Evolutionary conservation across 495 filamentous ascomycete species (phyloP).

Genomic region (Trichoderma reesei): DNA sequence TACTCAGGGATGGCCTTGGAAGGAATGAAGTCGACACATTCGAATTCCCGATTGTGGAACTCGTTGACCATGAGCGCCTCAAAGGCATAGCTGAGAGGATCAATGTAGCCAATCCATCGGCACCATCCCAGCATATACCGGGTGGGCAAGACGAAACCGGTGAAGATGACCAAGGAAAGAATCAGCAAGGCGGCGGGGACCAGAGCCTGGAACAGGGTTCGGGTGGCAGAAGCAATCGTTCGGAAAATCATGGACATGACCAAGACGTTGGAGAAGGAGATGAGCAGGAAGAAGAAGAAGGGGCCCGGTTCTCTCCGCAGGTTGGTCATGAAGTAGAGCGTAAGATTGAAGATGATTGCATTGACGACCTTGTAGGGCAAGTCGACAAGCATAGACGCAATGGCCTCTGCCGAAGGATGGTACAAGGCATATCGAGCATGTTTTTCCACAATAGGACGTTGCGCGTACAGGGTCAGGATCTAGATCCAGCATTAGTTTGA

Average conservation of each 20-base stretch:
- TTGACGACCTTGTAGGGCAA: constrained; percentile 58
- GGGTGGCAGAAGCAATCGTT: constrained; percentile 67
- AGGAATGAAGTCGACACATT: constrained; percentile 53
- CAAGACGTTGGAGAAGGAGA: constrained; percentile 56
- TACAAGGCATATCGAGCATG: constrained; percentile 86
- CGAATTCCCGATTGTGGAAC: constrained; percentile 56
- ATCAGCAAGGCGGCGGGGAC: constrained; percentile 76
- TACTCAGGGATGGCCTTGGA: constrained; percentile 36
- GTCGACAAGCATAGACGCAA: constrained; percentile 75
- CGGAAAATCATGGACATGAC: constrained; percentile 78
- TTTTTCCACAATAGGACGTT: constrained; percentile 89
- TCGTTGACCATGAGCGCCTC: constrained; percentile 88
- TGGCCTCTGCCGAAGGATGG: constrained; percentile 78
- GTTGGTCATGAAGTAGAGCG: constrained; percentile 81
- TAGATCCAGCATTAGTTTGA: constrained; percentile 16
- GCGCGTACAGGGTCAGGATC: constrained; percentile 74
- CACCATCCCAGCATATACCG: constrained; percentile 73
- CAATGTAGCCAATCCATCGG: constrained; percentile 78
- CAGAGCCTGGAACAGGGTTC: constrained; percentile 74
- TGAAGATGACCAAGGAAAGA: constrained; percentile 75
- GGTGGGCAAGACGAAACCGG: constrained; percentile 78
- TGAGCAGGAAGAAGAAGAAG: constrained; percentile 76
- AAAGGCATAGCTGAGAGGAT: constrained; percentile 80
- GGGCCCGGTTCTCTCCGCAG: constrained; percentile 64
- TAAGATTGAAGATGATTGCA: constrained; percentile 50